phyloP scores from a whole-genome alignment of 208 protist genomes.

The Trichomonas vaginalis region DNA sequence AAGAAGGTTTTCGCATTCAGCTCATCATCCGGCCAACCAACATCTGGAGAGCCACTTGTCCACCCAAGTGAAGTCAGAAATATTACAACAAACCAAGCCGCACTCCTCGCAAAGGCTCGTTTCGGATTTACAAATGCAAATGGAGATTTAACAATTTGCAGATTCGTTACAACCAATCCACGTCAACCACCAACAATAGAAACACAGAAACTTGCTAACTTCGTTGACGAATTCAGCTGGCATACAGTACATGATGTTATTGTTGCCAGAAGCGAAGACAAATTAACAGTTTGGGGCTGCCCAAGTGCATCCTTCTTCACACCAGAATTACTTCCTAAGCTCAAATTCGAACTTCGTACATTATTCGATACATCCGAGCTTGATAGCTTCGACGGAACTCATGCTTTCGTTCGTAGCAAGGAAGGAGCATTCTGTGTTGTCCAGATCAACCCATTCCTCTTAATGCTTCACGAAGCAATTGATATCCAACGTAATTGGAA shows the following conservation, averaged over 20 bases:
- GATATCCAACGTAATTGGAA: constrained; percentile 7
- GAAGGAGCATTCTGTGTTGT: background rate
- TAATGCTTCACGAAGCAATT: background rate
- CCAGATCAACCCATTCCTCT: background rate
- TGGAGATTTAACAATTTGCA: background rate
- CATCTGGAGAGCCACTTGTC: background rate
- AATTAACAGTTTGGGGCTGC: background rate
- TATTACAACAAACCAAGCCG: background rate
- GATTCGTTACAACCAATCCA: background rate
- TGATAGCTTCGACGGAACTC: background rate
- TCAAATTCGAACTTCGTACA: background rate
- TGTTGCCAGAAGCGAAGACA: background rate
- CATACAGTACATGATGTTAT: constrained; percentile 2
- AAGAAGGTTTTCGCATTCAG: background rate
- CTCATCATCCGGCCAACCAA: background rate
- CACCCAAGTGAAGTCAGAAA: background rate
- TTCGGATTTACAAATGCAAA: background rate
- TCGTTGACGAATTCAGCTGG: background rate
- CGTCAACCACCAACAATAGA: background rate
- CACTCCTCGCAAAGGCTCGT: background rate
- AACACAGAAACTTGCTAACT: background rate
- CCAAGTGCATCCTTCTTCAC: background rate
- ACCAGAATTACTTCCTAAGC: background rate
- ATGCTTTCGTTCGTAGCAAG: background rate
- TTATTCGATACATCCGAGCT: background rate